phyloP scores from a whole-genome alignment of 257 asterid species.

The Plantago major region DNA sequence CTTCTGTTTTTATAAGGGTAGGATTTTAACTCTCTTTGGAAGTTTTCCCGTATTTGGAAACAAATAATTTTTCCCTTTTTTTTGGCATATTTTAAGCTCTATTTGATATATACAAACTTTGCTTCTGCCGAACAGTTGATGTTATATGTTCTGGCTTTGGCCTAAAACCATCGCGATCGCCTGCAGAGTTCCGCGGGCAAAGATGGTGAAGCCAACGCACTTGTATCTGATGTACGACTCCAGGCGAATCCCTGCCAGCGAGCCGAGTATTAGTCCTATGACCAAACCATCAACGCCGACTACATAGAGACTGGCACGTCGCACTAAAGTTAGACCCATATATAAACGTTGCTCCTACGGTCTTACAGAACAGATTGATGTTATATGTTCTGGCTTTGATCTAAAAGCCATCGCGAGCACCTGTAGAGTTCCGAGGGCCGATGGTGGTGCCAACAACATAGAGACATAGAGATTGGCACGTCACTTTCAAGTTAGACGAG shows the following conservation, averaged over 20 bases:
- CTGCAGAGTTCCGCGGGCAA: constrained; percentile 69
- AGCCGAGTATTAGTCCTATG: too few species aligned
- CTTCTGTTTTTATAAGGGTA: too few species aligned
- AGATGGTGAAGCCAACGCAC: constrained; percentile 54
- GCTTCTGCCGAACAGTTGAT: constrained; percentile 33
- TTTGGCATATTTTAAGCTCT: too few species aligned
- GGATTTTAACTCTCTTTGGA: too few species aligned
- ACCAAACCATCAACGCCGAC: too few species aligned
- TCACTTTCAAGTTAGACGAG: constrained; percentile 68
- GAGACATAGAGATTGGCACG: constrained; percentile 53
- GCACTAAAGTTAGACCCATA: too few species aligned
- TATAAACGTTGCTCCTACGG: too few species aligned
- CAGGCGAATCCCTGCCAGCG: constrained; percentile 48
- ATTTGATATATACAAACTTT: too few species aligned
- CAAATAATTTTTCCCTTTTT: too few species aligned
- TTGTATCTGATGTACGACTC: constrained; percentile 32
- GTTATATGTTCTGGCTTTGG: constrained; percentile 85
- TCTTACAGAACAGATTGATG: too few species aligned
- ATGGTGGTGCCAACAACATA: constrained; percentile 61
- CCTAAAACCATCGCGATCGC: constrained; percentile 60
- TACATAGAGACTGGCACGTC: too few species aligned
- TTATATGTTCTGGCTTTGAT: constrained; percentile 79
- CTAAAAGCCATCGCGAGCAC: constrained; percentile 58
- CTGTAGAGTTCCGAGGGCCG: constrained; percentile 68
- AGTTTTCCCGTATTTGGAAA: too few species aligned